phyloP scores from a whole-genome alignment of 257 asterid species.

The Cynanchum wilfordii region DNA sequence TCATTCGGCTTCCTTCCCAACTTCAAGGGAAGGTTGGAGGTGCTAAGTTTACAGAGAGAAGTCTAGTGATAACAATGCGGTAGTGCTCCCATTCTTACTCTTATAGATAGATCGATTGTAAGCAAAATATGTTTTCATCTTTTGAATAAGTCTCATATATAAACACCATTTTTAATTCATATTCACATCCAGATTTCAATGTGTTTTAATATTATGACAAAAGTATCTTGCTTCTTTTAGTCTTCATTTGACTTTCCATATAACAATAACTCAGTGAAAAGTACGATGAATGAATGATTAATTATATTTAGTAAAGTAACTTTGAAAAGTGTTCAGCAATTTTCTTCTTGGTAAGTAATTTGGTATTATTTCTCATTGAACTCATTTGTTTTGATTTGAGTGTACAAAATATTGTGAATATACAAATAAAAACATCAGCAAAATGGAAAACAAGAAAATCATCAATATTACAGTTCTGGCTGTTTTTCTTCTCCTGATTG shows the following conservation, averaged over 20 bases:
- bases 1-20: conserved; percentile 64
- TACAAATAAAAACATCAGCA: conserved; percentile 24
- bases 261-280: neutral
- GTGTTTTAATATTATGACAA: neutral
- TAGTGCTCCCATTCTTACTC: conserved; percentile 13
- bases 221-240: neutral
- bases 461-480: conserved; percentile 35
- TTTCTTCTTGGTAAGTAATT: neutral
- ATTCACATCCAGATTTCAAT: no score
- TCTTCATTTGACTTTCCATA: neutral
- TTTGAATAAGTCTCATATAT: no score
- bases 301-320: no score
- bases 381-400: neutral
- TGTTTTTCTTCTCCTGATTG: conserved; percentile 45
- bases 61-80: conserved; percentile 65
- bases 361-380: conserved; percentile 1
- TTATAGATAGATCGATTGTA: no score
- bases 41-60: conserved; percentile 72
- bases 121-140: no score
- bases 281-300: neutral
- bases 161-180: no score
- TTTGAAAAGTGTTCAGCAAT: neutral
- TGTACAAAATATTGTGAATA: conserved; percentile 26
- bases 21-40: conserved; percentile 90
- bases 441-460: neutral